Base-by-base conservation (phyloP, 1,284 basidiomycete species). In the Ganoderma lucidum region DNA sequence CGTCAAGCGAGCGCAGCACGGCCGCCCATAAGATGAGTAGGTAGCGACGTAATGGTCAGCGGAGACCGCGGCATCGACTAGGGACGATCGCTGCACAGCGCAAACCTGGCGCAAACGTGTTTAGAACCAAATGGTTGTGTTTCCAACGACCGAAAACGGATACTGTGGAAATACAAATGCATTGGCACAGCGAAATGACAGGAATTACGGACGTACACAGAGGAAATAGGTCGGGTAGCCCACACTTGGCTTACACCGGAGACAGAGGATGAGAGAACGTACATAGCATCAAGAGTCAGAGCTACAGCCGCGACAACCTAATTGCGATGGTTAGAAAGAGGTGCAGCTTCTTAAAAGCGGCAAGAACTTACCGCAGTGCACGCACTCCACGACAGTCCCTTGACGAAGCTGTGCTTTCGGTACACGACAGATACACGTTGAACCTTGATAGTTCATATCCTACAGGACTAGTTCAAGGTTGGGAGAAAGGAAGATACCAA, bases 381-480 rank as follows among this genome's bases (percentile, higher is more conserved):
- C 94, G 82, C 97, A 99, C 82, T 99, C 96, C 0, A 99, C 97
- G n/a, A 99, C 86, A 3, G 95, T 96, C 6, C 96, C 97, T 66
- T 90, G 86, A 69, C 96, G 93, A 35, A 99, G 87, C 77, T 96
- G 93, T 3, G 95, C 93, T 80, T 98, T 99, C 2, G 98, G 98
- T 62, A 99, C 97, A 74, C 98, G 90, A 80, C 98, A 99, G 70
- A 99, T 94, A 81, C 98, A 99, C 39, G 98, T 98, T n/a, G 96
- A 98, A 8, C 98, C 98, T 84, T 97, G 93, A 79, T 99, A 98
- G 84, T 99, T 99, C 96, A 98, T 99, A 80, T 99, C 98, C 94
- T 96, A 39, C 17, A 45, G 17, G 1, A 35, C 28, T 0, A 23
- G 45, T 28, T 45, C 10, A 5, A 35, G 19, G 17, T 41, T 28